Evolutionary conservation across 768 basidiomycete genomes (phyloP), one percentile per base, ranked within the genome.

Genomic region (Exsudoporus frostii): DNA sequence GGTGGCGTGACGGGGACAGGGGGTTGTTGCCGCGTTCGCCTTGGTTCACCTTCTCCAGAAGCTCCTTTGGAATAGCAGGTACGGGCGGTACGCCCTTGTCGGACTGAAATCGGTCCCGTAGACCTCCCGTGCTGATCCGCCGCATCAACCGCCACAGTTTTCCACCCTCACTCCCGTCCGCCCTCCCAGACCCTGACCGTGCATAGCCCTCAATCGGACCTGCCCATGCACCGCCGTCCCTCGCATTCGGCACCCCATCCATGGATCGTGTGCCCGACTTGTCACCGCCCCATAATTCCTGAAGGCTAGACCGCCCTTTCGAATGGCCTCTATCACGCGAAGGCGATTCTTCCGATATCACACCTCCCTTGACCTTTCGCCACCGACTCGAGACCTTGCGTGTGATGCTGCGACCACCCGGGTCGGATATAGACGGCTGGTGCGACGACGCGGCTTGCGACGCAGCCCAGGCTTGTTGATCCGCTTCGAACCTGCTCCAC

Each of bases 101-200:
- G 13, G 52, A 48, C 27, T 50, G 53, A 36, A 56, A 63, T 59
- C 76, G 81, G 17, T 88, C 86, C 51, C 83, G 77, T 39, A 88
- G 66, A 9, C 76, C 82, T 8, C 84, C 82, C 0, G 81, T 78
- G 54, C 85, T 87, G 54, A 90, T 80, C 37, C 84, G 76, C 66
- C 86, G 88, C 76, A 89, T 76, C 46, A 90, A 63, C 66, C 77
- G 84, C 85, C 85, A 88, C 2, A 88, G 66, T 59, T 75, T 82
- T 45, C 73, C 74, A 7, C 76, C 72, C 6, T 75, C 71, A 6
- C 43, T 42, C 14, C 33, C 45, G 1, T 53, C 56, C 20, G 17
- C 48, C n/a, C 56, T 58, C 8, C 60, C 64, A 40, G 60, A 48
- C n/a, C 36, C 50, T 19, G 62, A 58, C 3, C 25, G 57, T 50